Conservation (phyloP, 768 basidiomycete species). For the Amanita muscaria region DNA sequence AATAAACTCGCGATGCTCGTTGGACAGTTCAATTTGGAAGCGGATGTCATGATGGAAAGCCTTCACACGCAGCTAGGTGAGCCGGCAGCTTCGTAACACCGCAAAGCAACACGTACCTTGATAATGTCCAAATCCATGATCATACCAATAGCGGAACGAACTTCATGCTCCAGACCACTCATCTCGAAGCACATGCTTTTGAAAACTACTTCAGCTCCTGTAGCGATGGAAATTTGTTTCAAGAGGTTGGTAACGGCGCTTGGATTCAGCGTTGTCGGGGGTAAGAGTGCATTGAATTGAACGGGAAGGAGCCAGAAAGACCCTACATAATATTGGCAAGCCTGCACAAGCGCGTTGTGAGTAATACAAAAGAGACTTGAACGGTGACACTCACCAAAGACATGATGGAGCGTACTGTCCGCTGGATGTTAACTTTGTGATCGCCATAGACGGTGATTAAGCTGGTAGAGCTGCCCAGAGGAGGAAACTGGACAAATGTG, state of each 20-base stretch:
- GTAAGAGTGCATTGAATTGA: slow-evolving; percentile 86
- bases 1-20: slow-evolving; percentile 98
- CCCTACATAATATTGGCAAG: slow-evolving; percentile 93
- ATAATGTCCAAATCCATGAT: slow-evolving; percentile 87
- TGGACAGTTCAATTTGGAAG: slow-evolving; percentile 95
- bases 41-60: slow-evolving; percentile 95
- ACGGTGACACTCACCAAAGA: slow-evolving; percentile 57
- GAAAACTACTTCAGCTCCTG: slow-evolving; percentile 92
- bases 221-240: slow-evolving; percentile 77
- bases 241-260: slow-evolving; percentile 78
- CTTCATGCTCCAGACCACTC: slow-evolving; percentile 89
- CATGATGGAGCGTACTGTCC: slow-evolving; percentile 92
- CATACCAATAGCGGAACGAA: slow-evolving; percentile 76
- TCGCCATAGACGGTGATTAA: slow-evolving; percentile 93
- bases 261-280: slow-evolving; percentile 71
- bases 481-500: slow-evolving; percentile 89
- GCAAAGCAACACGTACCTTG: slow-evolving; percentile 48
- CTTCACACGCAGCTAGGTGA: slow-evolving; percentile 28
- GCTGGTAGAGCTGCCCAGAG: slow-evolving; percentile 87
- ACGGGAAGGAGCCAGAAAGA: slow-evolving; percentile 94
- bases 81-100: not conserved
- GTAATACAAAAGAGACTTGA: not conserved
- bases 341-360: slow-evolving; percentile 34
- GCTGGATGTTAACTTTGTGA: slow-evolving; percentile 86
- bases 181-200: slow-evolving; percentile 97